A percentile compares a stretch with the other conserved stretches of the same genome.
Evolutionary conservation across 2,329 filamentous ascomycete species (phyloP).

Genomic region (Cytospora schulzeri): DNA sequence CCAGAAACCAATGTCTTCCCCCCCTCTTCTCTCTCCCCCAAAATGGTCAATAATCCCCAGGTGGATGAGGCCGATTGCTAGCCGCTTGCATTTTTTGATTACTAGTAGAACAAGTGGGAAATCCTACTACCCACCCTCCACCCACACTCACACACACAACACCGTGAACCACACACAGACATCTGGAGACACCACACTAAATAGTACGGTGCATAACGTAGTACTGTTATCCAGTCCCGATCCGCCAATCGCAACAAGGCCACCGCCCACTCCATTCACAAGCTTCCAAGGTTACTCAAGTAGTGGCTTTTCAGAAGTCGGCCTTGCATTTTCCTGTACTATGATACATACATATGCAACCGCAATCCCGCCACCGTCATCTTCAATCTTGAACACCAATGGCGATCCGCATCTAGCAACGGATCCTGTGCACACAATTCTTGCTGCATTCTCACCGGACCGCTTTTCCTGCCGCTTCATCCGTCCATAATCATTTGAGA

Average conservation of each 20-base stretch:
- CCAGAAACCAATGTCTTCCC: not conserved
- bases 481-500: conserved; percentile 7
- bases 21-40: no score
- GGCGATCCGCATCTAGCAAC: not conserved
- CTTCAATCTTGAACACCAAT: conserved; percentile 7
- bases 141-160: not conserved
- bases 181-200: not conserved
- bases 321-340: conserved; percentile 14
- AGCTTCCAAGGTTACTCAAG: not conserved
- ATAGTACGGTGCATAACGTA: not conserved
- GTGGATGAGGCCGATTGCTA: not conserved
- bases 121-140: not conserved
- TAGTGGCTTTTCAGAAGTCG: conserved; percentile 3
- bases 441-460: not conserved
- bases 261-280: not conserved
- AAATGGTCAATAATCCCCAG: not conserved
- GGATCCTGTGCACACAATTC: conserved; percentile 7
- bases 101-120: conserved; percentile 1
- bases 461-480: conserved; percentile 13
- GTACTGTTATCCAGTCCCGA: not conserved
- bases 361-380: conserved; percentile 11
- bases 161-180: not conserved
- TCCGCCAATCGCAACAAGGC: not conserved
- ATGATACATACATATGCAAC: conserved; percentile 6
- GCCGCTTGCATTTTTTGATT: not conserved